Percentiles rank a stretch among this genome's conserved stretches.
Conservation (phyloP, 345 rosid species). For the Gossypium sturtianum region DNA sequence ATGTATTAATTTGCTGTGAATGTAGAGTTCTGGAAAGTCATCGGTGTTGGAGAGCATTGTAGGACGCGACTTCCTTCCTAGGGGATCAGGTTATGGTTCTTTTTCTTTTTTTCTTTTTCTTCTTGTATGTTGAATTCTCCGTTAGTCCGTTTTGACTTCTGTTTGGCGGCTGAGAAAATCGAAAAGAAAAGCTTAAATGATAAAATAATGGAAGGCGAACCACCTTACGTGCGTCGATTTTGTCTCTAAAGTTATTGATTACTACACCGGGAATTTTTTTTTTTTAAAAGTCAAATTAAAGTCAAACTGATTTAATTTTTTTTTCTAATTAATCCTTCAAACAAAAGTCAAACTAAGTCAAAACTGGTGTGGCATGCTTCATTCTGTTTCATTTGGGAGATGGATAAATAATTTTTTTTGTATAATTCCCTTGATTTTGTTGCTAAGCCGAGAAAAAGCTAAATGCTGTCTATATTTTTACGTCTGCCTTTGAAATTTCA, state of each 20-base stretch:
- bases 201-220: not conserved
- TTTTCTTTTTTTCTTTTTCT: not conserved
- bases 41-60: slow-evolving; percentile 97
- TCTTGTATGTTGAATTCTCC: not conserved
- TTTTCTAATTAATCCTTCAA: not conserved
- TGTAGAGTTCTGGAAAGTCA: slow-evolving; percentile 94
- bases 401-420: not conserved
- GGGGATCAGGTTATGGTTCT: slow-evolving; percentile 76
- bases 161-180: not conserved
- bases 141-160: not conserved
- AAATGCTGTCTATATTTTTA: not conserved
- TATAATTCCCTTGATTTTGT: not conserved
- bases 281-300: not conserved
- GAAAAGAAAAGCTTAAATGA: not conserved
- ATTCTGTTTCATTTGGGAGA: not conserved
- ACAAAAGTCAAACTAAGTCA: not conserved
- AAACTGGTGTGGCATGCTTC: not conserved
- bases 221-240: not conserved
- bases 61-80: slow-evolving; percentile 91
- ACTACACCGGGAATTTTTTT: not conserved
- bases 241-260: not conserved
- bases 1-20: not conserved
- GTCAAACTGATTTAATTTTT: not conserved
- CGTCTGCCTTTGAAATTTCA: slow-evolving; percentile 17
- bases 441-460: not conserved